Evolutionary conservation across 192 early-diverging fungal species (phyloP), one percentile per base, ranked within the genome.

Genomic region (Podila verticillata): DNA sequence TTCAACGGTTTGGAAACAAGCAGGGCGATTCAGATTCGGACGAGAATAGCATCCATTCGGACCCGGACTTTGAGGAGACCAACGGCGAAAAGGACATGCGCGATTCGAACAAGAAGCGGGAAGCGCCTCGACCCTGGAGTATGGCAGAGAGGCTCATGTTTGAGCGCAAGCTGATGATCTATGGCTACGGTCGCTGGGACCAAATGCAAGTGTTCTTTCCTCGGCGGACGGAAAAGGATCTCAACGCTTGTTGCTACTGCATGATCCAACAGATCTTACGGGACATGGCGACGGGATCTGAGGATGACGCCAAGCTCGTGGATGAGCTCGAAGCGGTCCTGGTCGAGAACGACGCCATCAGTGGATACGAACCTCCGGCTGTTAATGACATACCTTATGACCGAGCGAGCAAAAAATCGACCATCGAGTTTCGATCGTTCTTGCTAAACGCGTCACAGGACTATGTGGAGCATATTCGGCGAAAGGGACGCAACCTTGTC

Each of bases 401-500:
- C 10, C 86, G 84, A 61, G 92, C 93, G 20, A 91, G 87, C 44
- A 87, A 91, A 58, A 83, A 87, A 58, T 87, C 93, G 60, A 88
- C 87, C 3, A 79, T 88, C 8, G 92, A 93, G 74, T 93, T 83
- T 80, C 74, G 87, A 48, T 90, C 90, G 19, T 92, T 93, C 73
- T 70, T 95, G 32, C 44, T 90, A 1, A 90, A 95, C 48, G 91
- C 94, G 3, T 85, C 89, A 17, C 86, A 82, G 20, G 95, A 96
- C 17, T 94, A 95, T 61, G 74, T 85, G 29, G 93, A 96, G 13
- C 91, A 93, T 81, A 69, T 95, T 39, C 84, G 84, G 13, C 89
- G 88, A 32, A 95, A 82, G 48, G 86, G 88, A 19, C 81, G 87
- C 49, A 95, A 94, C 67, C 79, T 96, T 32, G 80, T 96, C 7